These are phyloP conservation scores for Lachancea dasiensis DNA, from an alignment of 805 yeast genomes.

Conservation along the genomic window DNA sequence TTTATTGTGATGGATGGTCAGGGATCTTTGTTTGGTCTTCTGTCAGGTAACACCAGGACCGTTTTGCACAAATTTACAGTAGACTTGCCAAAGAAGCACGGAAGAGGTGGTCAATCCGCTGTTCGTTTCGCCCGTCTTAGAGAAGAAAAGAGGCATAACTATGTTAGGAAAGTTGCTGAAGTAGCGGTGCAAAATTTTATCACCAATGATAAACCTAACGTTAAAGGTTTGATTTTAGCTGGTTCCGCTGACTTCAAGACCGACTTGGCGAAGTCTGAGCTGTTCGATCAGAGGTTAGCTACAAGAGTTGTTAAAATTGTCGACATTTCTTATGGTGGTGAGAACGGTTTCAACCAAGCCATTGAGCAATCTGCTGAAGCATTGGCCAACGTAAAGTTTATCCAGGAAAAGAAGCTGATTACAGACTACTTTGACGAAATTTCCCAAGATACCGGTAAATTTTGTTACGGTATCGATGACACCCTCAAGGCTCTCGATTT, in stretches of 20 bases:
- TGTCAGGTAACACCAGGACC: constrained; percentile 95
- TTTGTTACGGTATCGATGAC: constrained; percentile 96
- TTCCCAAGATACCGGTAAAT: constrained; percentile 94
- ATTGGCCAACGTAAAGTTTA: constrained; percentile 91
- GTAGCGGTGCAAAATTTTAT: constrained; percentile 96
- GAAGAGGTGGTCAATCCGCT: constrained; percentile 99
- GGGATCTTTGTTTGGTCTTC: constrained; percentile 92
- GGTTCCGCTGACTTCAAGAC: constrained; percentile 99
- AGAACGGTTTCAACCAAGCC: constrained; percentile 98
- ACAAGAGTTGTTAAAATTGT: constrained; percentile 87
- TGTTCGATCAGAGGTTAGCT: constrained; percentile 85
- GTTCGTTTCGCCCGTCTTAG: constrained; percentile 97
- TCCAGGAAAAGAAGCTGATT: constrained; percentile 95
- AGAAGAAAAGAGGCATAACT: constrained; percentile 98
- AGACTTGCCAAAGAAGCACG: constrained; percentile 98
- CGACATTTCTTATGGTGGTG: constrained; percentile 98
- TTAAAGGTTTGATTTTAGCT: constrained; percentile 90
- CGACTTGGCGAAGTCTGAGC: constrained; percentile 85
- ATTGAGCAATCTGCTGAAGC: constrained; percentile 97
- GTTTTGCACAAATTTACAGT: constrained; percentile 93
- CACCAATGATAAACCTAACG: constrained; percentile 89
- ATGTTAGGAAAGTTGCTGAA: constrained; percentile 97
- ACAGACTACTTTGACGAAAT: constrained; percentile 93
- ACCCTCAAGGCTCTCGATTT: constrained; percentile 93
- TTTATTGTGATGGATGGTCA: constrained; percentile 99